Evolutionary conservation across 768 basidiomycete species (phyloP).

Genomic region (Suillus discolor): DNA sequence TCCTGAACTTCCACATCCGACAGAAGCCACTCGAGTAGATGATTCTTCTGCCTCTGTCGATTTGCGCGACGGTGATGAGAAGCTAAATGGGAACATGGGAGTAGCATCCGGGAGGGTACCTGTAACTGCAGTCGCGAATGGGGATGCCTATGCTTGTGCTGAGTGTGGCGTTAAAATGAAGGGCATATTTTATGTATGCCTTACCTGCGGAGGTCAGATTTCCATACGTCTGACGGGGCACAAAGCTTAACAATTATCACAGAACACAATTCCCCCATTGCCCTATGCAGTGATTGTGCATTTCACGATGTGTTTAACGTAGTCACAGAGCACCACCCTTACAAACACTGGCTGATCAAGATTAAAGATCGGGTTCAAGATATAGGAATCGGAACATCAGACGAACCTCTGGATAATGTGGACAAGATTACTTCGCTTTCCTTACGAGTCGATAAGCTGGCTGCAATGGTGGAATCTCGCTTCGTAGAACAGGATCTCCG

Average conservation of each 20-base stretch:
- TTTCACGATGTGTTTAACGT: background rate
- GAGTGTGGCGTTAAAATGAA: background rate
- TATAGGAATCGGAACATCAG: background rate
- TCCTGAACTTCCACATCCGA: background rate
- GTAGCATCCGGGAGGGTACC: background rate
- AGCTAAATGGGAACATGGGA: background rate
- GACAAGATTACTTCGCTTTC: background rate
- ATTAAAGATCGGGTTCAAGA: background rate
- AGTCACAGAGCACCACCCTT: background rate
- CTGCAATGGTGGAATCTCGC: constrained; percentile 1
- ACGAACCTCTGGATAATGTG: background rate
- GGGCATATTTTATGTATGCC: background rate
- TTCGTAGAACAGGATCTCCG: background rate
- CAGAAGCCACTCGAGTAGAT: background rate
- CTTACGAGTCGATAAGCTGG: background rate
- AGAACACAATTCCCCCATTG: background rate
- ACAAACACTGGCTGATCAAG: background rate
- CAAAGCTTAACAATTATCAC: background rate
- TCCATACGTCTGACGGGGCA: background rate
- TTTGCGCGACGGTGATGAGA: background rate
- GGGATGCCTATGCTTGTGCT: background rate
- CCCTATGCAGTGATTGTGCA: background rate
- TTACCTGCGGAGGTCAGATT: background rate
- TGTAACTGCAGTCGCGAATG: background rate
- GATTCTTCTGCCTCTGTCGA: background rate